Evolutionary conservation across 257 asterid genomes (phyloP), one percentile per base, ranked within the genome.

Genomic region (Perilla frutescens): DNA sequence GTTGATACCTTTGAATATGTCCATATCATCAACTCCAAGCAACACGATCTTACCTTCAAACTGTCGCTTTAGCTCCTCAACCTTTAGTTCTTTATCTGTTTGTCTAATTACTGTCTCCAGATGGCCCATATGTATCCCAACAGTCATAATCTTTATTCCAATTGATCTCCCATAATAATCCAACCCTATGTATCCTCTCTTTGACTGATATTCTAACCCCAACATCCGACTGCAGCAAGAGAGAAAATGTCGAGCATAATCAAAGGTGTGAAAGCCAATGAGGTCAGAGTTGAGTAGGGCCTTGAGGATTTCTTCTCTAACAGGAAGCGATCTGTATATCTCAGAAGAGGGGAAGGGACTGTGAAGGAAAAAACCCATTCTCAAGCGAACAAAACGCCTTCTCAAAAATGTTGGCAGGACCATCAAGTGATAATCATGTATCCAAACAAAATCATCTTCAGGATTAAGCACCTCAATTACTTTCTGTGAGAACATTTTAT

Each of bases 361-460:
- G 78, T 87, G 92, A 70, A 87, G 96, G 80, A 90, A 88, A 79
- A 88, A 86, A 0, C 96, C 95, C 87, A 90, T 88, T 72, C 85
- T 85, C 63, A 90, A 75, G 71, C 88, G 84, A 68, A 76, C 85
- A 79, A 89, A 91, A 40, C 96, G 88, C 84, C 96, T 78, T 80
- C 97, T 86, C 81, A 91, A 81, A 81, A 91, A 91, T 7, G 96
- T 91, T 48, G 97, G 97, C 80, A 91, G 80, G 61, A 89, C 96
- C 97, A 91, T 91, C 79, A 91, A 65, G 84, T 91, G 97, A 79
- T 91, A 91, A 81, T 91, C 97, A 71, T 91, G 97, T 68, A 89
- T 84, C 96, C 96, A 90, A 62, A 90, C 95, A 81, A 83, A 88
- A 74, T 90, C 96, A 59, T 90, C 96, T 59, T 91, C 97, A 7